Percentiles rank a stretch among this genome's conserved stretches.
These are phyloP conservation scores for Alternaria viburni DNA, from an alignment of 2,329 filamentous ascomycete species.

Conservation along the genomic window DNA sequence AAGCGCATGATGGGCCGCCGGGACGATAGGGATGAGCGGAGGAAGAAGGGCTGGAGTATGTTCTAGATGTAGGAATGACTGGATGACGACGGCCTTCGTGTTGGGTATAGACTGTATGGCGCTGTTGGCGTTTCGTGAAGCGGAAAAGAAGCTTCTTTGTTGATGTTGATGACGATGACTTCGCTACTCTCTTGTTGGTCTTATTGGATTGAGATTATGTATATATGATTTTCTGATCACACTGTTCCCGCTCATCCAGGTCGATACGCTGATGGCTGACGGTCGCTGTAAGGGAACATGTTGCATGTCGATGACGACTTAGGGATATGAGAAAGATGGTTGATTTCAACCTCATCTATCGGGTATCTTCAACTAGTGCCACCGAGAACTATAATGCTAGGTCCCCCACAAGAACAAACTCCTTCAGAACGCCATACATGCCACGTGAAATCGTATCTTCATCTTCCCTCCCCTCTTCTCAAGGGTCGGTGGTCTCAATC, in stretches of 20 bases:
- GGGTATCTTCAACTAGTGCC: background rate
- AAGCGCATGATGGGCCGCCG: constrained; percentile 54
- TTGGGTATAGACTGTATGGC: constrained; percentile 14
- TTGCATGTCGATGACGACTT: background rate
- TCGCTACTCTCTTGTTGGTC: background rate
- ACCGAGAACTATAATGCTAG: background rate
- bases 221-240: background rate
- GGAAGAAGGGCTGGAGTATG: constrained; percentile 41
- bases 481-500: background rate
- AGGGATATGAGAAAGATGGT: background rate
- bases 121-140: constrained; percentile 2
- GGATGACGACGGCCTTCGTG: background rate
- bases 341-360: background rate
- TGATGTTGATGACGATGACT: constrained; percentile 1
- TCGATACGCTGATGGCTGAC: background rate
- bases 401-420: background rate
- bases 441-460: background rate
- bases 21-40: constrained; percentile 29
- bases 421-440: background rate
- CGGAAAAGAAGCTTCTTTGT: background rate
- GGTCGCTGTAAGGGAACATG: background rate
- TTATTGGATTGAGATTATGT: background rate
- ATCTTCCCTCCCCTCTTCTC: background rate
- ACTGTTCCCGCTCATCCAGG: background rate
- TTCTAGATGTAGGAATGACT: constrained; percentile 23